Percentiles rank a stretch among this genome's conserved stretches.
phyloP scores from a whole-genome alignment of 208 protist species.

The Trichomonas vaginalis region DNA sequence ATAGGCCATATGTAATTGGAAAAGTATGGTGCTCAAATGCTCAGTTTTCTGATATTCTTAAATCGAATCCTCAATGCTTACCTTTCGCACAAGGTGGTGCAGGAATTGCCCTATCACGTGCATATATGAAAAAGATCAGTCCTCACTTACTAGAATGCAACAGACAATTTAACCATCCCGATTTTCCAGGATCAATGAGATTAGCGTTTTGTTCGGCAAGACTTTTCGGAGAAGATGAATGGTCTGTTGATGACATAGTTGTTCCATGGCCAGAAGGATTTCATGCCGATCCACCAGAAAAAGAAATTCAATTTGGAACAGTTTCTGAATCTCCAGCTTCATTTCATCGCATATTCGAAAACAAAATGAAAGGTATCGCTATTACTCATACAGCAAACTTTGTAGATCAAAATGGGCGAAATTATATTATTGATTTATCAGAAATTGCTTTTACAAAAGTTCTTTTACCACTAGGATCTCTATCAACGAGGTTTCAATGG shows the following conservation, averaged over 20 bases:
- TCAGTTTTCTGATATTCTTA: neutral
- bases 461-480: neutral
- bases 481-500: neutral
- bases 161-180: neutral
- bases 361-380: neutral
- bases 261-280: neutral
- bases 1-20: neutral
- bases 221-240: neutral
- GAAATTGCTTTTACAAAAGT: neutral
- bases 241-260: neutral
- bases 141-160: neutral
- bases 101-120: neutral
- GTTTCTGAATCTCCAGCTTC: neutral
- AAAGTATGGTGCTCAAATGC: neutral
- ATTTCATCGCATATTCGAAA: neutral
- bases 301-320: neutral
- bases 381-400: neutral
- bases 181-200: slow-evolving; percentile 12
- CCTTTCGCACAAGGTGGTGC: neutral
- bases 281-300: neutral
- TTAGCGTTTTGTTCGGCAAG: neutral
- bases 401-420: neutral
- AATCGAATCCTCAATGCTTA: neutral
- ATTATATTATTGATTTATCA: neutral
- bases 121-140: neutral